phyloP scores from a whole-genome alignment of 208 protist genomes.

The Entamoeba histolytica region DNA sequence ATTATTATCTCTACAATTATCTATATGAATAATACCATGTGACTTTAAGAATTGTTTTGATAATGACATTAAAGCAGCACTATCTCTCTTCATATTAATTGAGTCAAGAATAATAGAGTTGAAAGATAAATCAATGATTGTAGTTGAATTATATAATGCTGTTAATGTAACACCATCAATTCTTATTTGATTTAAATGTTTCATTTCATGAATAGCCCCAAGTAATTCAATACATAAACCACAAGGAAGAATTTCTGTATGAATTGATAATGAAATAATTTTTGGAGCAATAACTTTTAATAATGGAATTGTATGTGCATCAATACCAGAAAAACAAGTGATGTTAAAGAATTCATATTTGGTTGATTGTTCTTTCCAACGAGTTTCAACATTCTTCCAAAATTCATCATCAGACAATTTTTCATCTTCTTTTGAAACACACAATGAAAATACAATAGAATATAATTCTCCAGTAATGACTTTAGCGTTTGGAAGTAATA shows the following conservation, averaged over 20 bases:
- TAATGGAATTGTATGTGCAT: not conserved
- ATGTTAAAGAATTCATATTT: not conserved
- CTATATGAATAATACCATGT: not conserved
- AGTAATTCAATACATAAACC: not conserved
- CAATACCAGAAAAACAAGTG: not conserved
- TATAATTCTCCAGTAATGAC: not conserved
- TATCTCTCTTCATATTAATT: not conserved
- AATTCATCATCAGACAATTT: not conserved
- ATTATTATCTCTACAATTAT: not conserved
- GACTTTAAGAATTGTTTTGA: not conserved
- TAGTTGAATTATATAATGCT: not conserved
- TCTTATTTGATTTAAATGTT: not conserved
- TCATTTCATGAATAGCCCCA: not conserved
- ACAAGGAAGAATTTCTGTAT: not conserved
- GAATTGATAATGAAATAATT: not conserved
- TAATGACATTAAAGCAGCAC: not conserved
- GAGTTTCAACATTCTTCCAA: not conserved
- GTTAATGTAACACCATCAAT: not conserved
- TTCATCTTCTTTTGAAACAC: not conserved
- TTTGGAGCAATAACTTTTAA: not conserved
- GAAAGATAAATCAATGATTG: not conserved
- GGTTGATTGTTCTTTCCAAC: not conserved
- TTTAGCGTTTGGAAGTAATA: not conserved
- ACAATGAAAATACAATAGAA: not conserved
- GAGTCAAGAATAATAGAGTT: not conserved